Base-by-base conservation (phyloP, 179 eudicot species). In the Carnegiea gigantea region DNA sequence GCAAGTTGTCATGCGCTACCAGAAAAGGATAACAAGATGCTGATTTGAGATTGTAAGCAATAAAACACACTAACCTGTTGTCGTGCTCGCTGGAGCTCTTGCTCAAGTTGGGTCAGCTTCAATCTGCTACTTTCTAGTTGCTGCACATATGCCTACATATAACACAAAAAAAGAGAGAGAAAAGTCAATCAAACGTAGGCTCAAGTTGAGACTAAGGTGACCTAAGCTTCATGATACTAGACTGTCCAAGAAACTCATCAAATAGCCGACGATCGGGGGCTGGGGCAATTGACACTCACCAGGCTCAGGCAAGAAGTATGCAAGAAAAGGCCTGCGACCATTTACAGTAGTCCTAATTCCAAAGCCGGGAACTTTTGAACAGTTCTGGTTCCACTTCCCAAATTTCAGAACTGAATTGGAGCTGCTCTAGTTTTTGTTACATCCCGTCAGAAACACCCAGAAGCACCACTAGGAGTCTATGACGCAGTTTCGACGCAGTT, bases 111-210 rank as follows among this genome's bases (percentile, higher is more conserved):
- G 74, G 95, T 94, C 83, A 95, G 91, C 89, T 95, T 94, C 91
- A 95, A 85, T 84, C 97, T 92, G 85, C 99, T 95, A 87, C 92
- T 95, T 86, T 94, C 99, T n/a, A 95, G 86, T 87, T 95, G 99
- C 75, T 95, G 99, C 79, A 95, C 99, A 86, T 95, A 95, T 36
- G 98, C 99, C 99, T 95, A 79, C 14, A 82, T 70, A 40, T 51
- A 48, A 77, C 62, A 82, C 53, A 54, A 9, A 49, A 62, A 57
- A 26, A n/a, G 51, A 23, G 75, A 49, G 51, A 53, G 28, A 5
- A 64, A 71, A 40, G 26, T 51, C 73, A 51, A 51, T 11, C 17
- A 76, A 49, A 12, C 5, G 12, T 12, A 75, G 78, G 21, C 20
- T 26, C n/a, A 54, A 76, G 46, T 38, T 9, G 11, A 24, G n/a